These are phyloP conservation scores for Aspergillus olivimuriae DNA, from an alignment of 495 filamentous ascomycete species.

Conservation along the genomic window DNA sequence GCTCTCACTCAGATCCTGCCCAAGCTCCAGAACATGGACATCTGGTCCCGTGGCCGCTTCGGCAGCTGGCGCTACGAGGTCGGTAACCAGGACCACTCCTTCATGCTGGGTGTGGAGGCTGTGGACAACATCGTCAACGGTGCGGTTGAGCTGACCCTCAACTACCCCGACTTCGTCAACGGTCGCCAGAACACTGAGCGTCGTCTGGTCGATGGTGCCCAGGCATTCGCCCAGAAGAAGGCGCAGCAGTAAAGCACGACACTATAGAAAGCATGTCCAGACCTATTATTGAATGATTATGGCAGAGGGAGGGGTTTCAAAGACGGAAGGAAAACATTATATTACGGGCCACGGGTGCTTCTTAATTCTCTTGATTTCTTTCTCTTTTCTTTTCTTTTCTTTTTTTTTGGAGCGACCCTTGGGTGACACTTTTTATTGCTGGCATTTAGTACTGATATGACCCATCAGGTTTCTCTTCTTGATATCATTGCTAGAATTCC, in stretches of 20 bases:
- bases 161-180: slow-evolving; percentile 99
- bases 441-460: slow-evolving; percentile 16
- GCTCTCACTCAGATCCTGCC: slow-evolving; percentile 89
- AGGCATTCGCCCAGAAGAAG: slow-evolving; percentile 52
- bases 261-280: slow-evolving; percentile 14
- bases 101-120: slow-evolving; percentile 98
- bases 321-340: slow-evolving; percentile 1
- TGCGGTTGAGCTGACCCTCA: slow-evolving; percentile 90
- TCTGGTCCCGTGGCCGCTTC: slow-evolving; percentile 94
- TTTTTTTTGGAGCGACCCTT: slow-evolving; percentile 12
- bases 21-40: slow-evolving; percentile 82
- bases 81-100: slow-evolving; percentile 95
- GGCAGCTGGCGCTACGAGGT: slow-evolving; percentile 98
- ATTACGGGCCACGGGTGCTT: slow-evolving; percentile 16
- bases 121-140: slow-evolving; percentile 94
- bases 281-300: slow-evolving; percentile 19
- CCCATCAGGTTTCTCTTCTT: slow-evolving; percentile 7
- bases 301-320: slow-evolving; percentile 8
- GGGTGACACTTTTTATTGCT: slow-evolving; percentile 17
- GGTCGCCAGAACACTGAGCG: slow-evolving; percentile 80
- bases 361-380: slow-evolving; percentile 8
- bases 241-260: slow-evolving; percentile 18
- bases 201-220: slow-evolving; percentile 72
- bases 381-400: slow-evolving; percentile 10
- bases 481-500: slow-evolving; percentile 1